Evolutionary conservation across 2,329 filamentous ascomycete species (phyloP).

Genomic region (Aspergillus hiratsukae): DNA sequence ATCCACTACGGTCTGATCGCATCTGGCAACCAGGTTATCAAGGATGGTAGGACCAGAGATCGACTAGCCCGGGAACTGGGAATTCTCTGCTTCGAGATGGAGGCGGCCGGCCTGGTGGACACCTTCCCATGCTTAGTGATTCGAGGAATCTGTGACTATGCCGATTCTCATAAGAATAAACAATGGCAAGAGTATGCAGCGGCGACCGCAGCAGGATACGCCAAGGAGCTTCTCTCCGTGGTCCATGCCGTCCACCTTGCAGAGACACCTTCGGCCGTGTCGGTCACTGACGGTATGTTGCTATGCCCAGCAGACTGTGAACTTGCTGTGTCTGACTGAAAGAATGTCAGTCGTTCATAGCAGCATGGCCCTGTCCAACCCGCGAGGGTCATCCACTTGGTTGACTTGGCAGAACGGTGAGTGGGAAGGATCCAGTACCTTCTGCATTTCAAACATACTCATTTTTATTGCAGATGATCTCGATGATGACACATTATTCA

Average conservation of each 20-base stretch:
- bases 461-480: slow-evolving; percentile 2
- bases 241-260: not conserved
- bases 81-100: not conserved
- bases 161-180: slow-evolving; percentile 12
- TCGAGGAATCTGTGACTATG: slow-evolving; percentile 11
- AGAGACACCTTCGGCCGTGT: not conserved
- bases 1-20: not conserved
- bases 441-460: not conserved
- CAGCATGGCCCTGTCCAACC: too few relatives aligned
- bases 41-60: not conserved
- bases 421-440: too few relatives aligned
- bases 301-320: not conserved
- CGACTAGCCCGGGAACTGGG: not conserved
- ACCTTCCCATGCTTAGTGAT: slow-evolving; percentile 6
- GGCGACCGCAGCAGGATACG: slow-evolving; percentile 10
- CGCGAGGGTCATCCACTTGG: too few relatives aligned
- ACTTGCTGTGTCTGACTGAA: not conserved
- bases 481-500: slow-evolving; percentile 7
- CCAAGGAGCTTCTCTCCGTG: slow-evolving; percentile 1
- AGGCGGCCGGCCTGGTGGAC: slow-evolving; percentile 5
- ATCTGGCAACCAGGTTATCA: not conserved
- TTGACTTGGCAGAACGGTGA: too few relatives aligned
- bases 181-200: slow-evolving; percentile 13
- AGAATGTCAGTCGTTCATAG: not conserved
- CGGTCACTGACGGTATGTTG: not conserved